Evolutionary conservation across 768 basidiomycete species (phyloP).

Genomic region (Termitomyces sp.): DNA sequence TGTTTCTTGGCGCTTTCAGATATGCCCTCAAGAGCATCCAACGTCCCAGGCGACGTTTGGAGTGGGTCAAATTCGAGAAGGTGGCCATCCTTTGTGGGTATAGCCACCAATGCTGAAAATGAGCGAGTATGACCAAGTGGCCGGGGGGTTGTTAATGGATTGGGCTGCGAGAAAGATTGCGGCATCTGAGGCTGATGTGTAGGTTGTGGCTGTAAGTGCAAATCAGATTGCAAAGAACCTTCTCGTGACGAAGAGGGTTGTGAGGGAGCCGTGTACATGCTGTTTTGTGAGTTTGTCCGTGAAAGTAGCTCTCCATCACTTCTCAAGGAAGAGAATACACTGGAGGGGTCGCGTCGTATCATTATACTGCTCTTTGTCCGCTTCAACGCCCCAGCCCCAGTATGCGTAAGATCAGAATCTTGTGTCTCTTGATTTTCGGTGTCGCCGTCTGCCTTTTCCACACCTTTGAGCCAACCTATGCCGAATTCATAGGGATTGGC

Average conservation of each 20-base stretch:
- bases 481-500: constrained; percentile 75
- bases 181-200: constrained; percentile 20
- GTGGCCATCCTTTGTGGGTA: constrained; percentile 80
- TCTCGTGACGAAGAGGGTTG: constrained; percentile 37
- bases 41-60: constrained; percentile 61
- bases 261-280: constrained; percentile 36
- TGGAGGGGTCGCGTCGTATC: constrained; percentile 56
- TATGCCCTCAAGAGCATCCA: constrained; percentile 77
- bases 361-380: constrained; percentile 56
- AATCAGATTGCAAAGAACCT: constrained; percentile 29
- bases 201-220: constrained; percentile 17
- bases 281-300: constrained; percentile 51
- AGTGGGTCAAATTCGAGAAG: constrained; percentile 86
- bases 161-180: constrained; percentile 21
- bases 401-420: constrained; percentile 22
- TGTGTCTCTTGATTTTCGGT: constrained; percentile 28
- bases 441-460: constrained; percentile 32
- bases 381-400: constrained; percentile 34
- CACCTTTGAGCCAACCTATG: constrained; percentile 51
- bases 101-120: constrained; percentile 62
- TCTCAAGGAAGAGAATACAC: constrained; percentile 27
- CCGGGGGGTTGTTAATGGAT: constrained; percentile 30
- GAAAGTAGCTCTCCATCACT: constrained; percentile 31
- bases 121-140: constrained; percentile 32
- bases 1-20: constrained; percentile 81